Percentiles rank a stretch among this genome's conserved stretches.
Evolutionary conservation across 202 grass and related monocot genomes (phyloP).

Genomic region (Zizania palustris): DNA sequence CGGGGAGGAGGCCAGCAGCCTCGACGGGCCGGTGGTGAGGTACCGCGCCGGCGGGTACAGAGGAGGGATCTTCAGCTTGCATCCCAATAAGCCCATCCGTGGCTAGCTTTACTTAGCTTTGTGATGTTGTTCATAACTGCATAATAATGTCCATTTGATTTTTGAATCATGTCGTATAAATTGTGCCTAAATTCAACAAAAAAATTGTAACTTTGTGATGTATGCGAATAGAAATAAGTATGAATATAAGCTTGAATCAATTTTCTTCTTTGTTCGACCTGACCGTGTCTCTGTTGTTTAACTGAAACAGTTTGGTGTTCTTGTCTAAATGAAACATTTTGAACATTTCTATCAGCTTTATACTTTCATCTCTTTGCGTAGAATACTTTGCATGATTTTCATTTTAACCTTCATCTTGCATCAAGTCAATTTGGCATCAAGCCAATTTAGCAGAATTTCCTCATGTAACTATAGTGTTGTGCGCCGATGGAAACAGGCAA

Average conservation of each 20-base stretch:
- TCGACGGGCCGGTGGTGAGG: slow-evolving; percentile 45
- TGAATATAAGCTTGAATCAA: not conserved
- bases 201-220: slow-evolving; percentile 8
- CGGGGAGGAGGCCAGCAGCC: slow-evolving; percentile 19
- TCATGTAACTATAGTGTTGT: not conserved
- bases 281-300: not conserved
- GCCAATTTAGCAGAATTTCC: not conserved
- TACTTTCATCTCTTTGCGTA: not conserved
- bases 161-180: not conserved
- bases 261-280: not conserved
- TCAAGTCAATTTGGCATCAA: not conserved
- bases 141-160: not conserved
- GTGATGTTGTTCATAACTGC: not conserved
- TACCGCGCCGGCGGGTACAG: slow-evolving; percentile 7
- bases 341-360: not conserved
- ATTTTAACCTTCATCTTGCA: not conserved
- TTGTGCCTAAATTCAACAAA: not conserved
- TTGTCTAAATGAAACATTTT: too few species aligned
- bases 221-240: not conserved
- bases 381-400: not conserved
- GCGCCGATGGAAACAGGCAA: not conserved
- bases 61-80: slow-evolving; percentile 58
- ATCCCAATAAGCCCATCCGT: slow-evolving; percentile 49
- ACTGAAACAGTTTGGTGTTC: not conserved
- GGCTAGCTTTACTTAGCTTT: not conserved